These are phyloP conservation scores for Berberis thunbergii DNA, from an alignment of 164 flowering plant species.

Conservation along the genomic window DNA sequence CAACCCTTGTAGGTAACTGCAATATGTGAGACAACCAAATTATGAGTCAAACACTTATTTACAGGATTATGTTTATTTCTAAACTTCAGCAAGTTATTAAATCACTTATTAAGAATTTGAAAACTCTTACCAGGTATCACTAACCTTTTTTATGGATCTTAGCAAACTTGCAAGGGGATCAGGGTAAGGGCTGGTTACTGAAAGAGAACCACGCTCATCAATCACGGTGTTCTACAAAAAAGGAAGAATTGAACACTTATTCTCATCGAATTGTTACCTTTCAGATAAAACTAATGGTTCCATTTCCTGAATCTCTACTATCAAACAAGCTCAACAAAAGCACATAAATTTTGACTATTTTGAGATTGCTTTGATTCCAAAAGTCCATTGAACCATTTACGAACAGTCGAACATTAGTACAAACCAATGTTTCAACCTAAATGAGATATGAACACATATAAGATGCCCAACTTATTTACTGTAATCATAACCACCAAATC, in stretches of 20 bases:
- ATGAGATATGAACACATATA: too few species aligned
- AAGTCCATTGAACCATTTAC: too few species aligned
- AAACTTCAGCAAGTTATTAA: not conserved
- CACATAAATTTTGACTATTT: not conserved
- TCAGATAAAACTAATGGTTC: too few species aligned
- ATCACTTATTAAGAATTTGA: not conserved
- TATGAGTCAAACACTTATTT: not conserved
- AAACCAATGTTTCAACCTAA: too few species aligned
- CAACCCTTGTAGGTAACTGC: slow-evolving; percentile 82
- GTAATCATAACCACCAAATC: not conserved
- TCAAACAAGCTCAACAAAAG: too few species aligned
- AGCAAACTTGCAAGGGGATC: slow-evolving; percentile 57
- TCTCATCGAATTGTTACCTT: too few species aligned
- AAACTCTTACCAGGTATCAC: slow-evolving; percentile 2
- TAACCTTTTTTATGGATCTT: slow-evolving; percentile 57
- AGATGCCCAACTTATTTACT: not conserved
- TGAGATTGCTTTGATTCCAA: not conserved
- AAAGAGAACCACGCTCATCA: slow-evolving; percentile 81
- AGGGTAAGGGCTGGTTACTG: slow-evolving; percentile 61
- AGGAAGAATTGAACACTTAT: not conserved
- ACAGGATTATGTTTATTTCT: not conserved
- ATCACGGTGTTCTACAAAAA: slow-evolving; percentile 51
- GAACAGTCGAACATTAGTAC: too few species aligned
- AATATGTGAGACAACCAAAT: slow-evolving; percentile 8
- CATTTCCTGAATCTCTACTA: too few species aligned